Conservation (phyloP, 305 asterid genomes). For the Fraxinus latifolia region DNA sequence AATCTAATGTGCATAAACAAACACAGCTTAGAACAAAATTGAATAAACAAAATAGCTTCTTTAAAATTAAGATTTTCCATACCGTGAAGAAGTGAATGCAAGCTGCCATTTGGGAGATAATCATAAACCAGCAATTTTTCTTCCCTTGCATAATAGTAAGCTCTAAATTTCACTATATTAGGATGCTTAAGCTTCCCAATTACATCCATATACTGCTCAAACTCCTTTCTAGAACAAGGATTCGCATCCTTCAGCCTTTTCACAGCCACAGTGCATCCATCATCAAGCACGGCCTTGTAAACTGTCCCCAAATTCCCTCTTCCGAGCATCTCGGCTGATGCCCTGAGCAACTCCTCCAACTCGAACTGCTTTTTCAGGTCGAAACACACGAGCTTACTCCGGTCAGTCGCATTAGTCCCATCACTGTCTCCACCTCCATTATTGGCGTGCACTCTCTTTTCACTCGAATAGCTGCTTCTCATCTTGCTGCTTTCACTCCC, state of each 20-base stretch:
- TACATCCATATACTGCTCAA: constrained; percentile 86
- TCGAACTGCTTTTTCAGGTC: constrained; percentile 73
- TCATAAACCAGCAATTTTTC: constrained; percentile 80
- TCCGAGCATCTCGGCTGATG: constrained; percentile 89
- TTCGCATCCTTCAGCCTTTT: constrained; percentile 85
- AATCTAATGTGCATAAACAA: neutral
- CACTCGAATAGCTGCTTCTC: constrained; percentile 59
- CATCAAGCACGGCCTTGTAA: constrained; percentile 80
- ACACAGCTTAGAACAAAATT: neutral
- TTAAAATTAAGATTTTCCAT: neutral
- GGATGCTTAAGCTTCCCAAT: constrained; percentile 80
- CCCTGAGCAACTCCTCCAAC: constrained; percentile 70
- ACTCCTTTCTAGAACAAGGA: constrained; percentile 70
- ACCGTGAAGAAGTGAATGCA: constrained; percentile 88
- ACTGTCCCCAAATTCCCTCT: constrained; percentile 83
- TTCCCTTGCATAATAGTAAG: constrained; percentile 79
- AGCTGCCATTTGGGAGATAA: constrained; percentile 69
- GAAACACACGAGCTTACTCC: constrained; percentile 63
- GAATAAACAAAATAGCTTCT: neutral
- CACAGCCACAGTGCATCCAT: constrained; percentile 73
- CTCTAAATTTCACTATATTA: constrained; percentile 71
- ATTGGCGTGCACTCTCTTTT: constrained; percentile 51
- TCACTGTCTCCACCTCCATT: constrained; percentile 58
- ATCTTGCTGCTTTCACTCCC: constrained; percentile 61
- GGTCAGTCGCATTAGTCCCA: constrained; percentile 53